Conservation (phyloP, 2,329 filamentous ascomycete genomes). For the Exserohilum turcica region DNA sequence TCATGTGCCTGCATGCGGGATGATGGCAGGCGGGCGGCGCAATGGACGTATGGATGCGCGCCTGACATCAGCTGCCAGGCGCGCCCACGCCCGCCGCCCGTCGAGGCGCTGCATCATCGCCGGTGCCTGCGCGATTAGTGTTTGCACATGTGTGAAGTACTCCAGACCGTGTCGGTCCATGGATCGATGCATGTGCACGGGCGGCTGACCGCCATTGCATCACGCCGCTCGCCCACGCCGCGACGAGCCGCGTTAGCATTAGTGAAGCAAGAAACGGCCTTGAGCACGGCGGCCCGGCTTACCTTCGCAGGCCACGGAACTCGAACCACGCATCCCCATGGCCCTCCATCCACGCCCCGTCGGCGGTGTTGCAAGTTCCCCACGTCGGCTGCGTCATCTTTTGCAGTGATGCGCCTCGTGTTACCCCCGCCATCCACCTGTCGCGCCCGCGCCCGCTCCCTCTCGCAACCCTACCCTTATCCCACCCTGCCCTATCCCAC, state of each 20-base stretch:
- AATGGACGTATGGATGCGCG: not conserved
- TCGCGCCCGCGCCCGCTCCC: conserved; percentile 11
- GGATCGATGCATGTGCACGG: too few relatives aligned
- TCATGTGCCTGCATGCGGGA: not conserved
- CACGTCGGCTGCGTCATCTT: conserved; percentile 35
- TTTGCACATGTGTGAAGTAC: too few relatives aligned
- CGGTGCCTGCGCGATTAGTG: not conserved
- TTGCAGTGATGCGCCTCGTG: conserved; percentile 22
- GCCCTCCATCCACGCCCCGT: conserved; percentile 4
- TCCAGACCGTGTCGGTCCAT: too few relatives aligned
- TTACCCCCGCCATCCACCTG: conserved; percentile 31
- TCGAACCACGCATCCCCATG: not conserved
- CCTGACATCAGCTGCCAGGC: not conserved
- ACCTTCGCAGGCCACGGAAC: not conserved
- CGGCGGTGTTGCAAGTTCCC: conserved; percentile 25
- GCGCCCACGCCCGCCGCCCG: not conserved
- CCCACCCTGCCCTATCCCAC: not conserved
- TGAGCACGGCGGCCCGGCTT: not conserved
- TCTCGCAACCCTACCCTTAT: not conserved
- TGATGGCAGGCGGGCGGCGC: not conserved
- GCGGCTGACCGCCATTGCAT: not conserved
- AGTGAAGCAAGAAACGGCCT: not conserved
- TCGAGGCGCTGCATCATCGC: not conserved
- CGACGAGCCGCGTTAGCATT: too few relatives aligned
- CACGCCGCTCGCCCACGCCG: not conserved